These are phyloP conservation scores for Barnettozyma siamensis DNA, from an alignment of 805 yeast genomes.

Conservation along the genomic window DNA sequence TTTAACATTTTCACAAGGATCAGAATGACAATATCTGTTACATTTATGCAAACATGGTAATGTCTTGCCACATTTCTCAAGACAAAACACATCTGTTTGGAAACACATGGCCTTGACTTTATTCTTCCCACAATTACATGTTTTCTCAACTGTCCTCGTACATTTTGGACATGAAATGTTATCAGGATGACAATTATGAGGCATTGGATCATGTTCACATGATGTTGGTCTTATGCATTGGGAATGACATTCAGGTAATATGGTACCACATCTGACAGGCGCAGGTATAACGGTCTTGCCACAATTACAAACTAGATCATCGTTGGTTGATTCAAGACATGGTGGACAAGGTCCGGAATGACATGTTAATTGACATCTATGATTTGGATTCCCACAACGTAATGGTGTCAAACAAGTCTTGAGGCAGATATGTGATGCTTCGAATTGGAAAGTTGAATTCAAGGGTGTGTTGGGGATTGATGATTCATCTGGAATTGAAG, in stretches of 20 bases:
- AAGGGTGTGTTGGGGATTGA: conserved; percentile 19
- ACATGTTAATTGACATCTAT: conserved; percentile 63
- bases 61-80: conserved; percentile 49
- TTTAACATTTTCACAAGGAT: conserved; percentile 41
- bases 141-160: conserved; percentile 50
- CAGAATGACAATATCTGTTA: conserved; percentile 49
- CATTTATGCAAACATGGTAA: conserved; percentile 49
- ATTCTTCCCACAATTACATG: conserved; percentile 57
- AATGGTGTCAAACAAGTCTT: conserved; percentile 56
- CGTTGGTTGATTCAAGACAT: conserved; percentile 74
- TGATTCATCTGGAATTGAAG: conserved; percentile 23
- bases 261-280: conserved; percentile 81
- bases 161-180: conserved; percentile 68
- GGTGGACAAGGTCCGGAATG: conserved; percentile 79
- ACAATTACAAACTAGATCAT: conserved; percentile 75
- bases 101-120: conserved; percentile 62
- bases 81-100: conserved; percentile 64
- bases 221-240: conserved; percentile 51
- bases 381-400: conserved; percentile 53
- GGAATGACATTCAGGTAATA: conserved; percentile 54
- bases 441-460: conserved; percentile 55
- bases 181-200: conserved; percentile 73
- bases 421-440: conserved; percentile 70
- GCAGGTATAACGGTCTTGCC: conserved; percentile 74
- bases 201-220: conserved; percentile 70